A percentile compares a stretch with the other conserved stretches of the same genome.
phyloP scores from a whole-genome alignment of 2,329 filamentous ascomycete species.

The Pseudogymnoascus sp. region DNA sequence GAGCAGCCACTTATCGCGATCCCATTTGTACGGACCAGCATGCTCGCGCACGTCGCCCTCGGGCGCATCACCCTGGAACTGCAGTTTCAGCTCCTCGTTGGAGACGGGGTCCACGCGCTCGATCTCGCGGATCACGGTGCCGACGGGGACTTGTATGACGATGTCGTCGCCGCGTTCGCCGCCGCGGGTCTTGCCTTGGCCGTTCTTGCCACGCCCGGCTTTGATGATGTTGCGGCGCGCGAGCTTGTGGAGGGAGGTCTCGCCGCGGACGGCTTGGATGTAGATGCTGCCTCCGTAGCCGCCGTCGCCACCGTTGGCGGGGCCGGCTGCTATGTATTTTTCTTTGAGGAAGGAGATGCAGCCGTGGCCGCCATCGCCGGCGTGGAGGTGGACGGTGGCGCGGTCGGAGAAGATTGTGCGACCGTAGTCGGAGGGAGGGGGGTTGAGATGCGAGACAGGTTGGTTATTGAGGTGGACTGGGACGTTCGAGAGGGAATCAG shows the following conservation, averaged over 20 bases:
- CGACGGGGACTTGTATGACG: slow-evolving; percentile 82
- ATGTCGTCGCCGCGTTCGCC: slow-evolving; percentile 81
- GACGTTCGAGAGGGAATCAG: neutral
- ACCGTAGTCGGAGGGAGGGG: slow-evolving; percentile 74
- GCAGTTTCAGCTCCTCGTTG: slow-evolving; percentile 48
- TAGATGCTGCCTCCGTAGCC: slow-evolving; percentile 88
- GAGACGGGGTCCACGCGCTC: slow-evolving; percentile 67
- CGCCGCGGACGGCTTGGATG: slow-evolving; percentile 83
- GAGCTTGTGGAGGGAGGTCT: slow-evolving; percentile 90
- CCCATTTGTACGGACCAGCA: slow-evolving; percentile 30
- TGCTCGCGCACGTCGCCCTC: slow-evolving; percentile 18
- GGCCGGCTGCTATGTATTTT: slow-evolving; percentile 79
- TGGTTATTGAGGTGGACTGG: slow-evolving; percentile 8
- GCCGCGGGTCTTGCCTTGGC: slow-evolving; percentile 62
- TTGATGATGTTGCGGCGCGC: slow-evolving; percentile 66
- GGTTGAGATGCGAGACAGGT: slow-evolving; percentile 57
- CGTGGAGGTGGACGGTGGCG: slow-evolving; percentile 66
- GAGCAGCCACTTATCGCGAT: slow-evolving; percentile 70
- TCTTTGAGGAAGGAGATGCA: slow-evolving; percentile 93
- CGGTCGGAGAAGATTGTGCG: slow-evolving; percentile 79
- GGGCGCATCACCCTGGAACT: slow-evolving; percentile 16
- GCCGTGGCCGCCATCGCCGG: slow-evolving; percentile 78
- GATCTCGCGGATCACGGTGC: slow-evolving; percentile 81
- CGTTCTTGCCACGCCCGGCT: slow-evolving; percentile 67
- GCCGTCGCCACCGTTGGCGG: slow-evolving; percentile 90